Base-by-base conservation (phyloP, 2,329 filamentous ascomycete species). In the Exophiala phaeomuriformis region DNA sequence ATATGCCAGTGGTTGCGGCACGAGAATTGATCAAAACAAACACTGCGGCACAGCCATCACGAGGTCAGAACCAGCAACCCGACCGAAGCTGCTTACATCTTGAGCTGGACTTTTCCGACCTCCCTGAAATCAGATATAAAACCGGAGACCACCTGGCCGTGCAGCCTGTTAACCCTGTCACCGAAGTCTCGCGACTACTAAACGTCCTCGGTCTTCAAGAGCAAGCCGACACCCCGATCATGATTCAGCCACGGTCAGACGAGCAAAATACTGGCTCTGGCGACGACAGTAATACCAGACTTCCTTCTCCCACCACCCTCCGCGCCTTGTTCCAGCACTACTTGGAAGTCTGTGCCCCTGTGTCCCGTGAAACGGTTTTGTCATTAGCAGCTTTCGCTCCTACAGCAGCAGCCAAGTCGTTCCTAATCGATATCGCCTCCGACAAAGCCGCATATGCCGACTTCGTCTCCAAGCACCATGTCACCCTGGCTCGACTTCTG, bases 351-450 rank as follows among this genome's bases (percentile, higher is more conserved):
- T 86, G 88, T 66, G 88, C 87, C 28, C 86, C 89, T 39, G 84
- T 95, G n/a, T 95, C 90, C 52, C 89, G 90, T 71, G 90, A 95
- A 69, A 90, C 91, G 65, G 74, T 95, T 47, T 82, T 86, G 36
- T 85, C 83, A 5, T 77, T 96, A 10, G 85, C 89, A 50, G 82
- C 87, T 46, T 95, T 96, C 66, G 83, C 90, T 5, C 89, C 90
- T 29, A 85, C 81, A 55, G 85, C 93, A 28, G 76, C 79, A 3
- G 77, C 83, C 68, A 95, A 93, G 74, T 78, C 83, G 40, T 88
- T 93, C 69, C 86, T 95, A 79, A 79, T 79, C 61, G 85, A 84
- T 66, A 81, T 95, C 32, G 90, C 89, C 61, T 81, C 78, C 61
- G 87, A 95, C 73, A 95, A 90, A 72, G 86, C 90, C 52, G 86